Percentiles rank a stretch among this genome's conserved stretches.
phyloP scores from a whole-genome alignment of 192 early-diverging fungal genomes.

The Cladochytrium replicatum region DNA sequence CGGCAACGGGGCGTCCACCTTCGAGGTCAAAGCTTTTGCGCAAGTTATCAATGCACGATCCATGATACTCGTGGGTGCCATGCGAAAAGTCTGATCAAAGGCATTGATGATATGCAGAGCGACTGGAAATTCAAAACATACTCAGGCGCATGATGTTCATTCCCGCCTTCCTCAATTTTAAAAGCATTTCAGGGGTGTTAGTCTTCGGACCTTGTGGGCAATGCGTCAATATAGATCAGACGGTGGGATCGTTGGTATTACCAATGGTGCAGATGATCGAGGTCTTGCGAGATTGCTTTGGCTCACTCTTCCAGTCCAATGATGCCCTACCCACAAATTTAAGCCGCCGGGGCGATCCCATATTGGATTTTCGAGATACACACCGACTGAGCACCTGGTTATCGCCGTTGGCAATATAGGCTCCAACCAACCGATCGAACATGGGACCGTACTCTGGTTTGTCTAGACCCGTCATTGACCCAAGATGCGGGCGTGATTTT shows the following conservation, averaged over 20 bases:
- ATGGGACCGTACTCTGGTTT: neutral
- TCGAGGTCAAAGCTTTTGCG: neutral
- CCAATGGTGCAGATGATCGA: conserved; percentile 78
- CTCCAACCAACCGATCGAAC: neutral
- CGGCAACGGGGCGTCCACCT: neutral
- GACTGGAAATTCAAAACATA: neutral
- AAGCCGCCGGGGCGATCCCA: neutral
- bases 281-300: conserved; percentile 54
- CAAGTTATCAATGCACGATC: conserved; percentile 7
- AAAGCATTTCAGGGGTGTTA: conserved; percentile 61
- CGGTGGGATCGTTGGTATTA: conserved; percentile 6
- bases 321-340: neutral
- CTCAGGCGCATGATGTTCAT: conserved; percentile 78
- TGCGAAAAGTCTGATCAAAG: conserved; percentile 45
- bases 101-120: neutral
- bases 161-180: conserved; percentile 56
- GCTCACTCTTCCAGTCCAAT: conserved; percentile 23
- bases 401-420: neutral
- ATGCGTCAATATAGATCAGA: neutral
- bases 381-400: neutral
- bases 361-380: neutral
- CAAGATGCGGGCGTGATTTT: too few relatives aligned
- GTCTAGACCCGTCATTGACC: too few relatives aligned
- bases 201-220: conserved; percentile 53
- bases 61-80: conserved; percentile 41